Evolutionary conservation across 192 early-diverging fungal species (phyloP).

Genomic region (Rhizophagus clarus): DNA sequence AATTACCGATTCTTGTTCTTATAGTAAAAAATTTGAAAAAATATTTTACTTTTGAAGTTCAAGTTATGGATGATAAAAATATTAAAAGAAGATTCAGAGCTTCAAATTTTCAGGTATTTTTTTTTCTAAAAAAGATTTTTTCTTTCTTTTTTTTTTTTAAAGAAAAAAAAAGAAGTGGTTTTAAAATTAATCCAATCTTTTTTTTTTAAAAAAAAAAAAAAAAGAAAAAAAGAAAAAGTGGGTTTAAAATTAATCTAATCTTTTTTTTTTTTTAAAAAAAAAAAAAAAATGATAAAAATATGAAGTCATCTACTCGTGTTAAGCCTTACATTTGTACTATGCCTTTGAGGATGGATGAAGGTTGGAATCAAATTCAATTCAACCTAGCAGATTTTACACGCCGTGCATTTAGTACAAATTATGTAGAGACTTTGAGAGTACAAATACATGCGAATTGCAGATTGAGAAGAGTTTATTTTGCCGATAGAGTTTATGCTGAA

Average conservation of each 20-base stretch:
- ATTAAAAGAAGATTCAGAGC: slow-evolving; percentile 80
- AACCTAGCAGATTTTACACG: slow-evolving; percentile 86
- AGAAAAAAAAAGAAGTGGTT: neutral
- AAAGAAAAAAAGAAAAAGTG: no score
- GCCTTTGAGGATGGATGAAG: slow-evolving; percentile 91
- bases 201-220: slow-evolving; percentile 1
- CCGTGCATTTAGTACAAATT: slow-evolving; percentile 86
- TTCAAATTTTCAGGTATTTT: slow-evolving; percentile 84
- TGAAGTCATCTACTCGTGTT: slow-evolving; percentile 74
- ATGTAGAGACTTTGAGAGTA: slow-evolving; percentile 84
- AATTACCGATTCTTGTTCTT: slow-evolving; percentile 86
- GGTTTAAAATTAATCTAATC: neutral
- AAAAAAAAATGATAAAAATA: neutral
- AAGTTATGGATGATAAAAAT: slow-evolving; percentile 84
- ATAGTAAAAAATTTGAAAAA: slow-evolving; percentile 87
- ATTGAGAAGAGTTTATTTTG: slow-evolving; percentile 87
- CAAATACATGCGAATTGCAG: slow-evolving; percentile 92
- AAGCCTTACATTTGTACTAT: slow-evolving; percentile 88
- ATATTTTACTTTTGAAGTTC: slow-evolving; percentile 92
- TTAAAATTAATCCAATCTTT: neutral
- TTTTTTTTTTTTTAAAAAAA: neutral
- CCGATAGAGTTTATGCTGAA: slow-evolving; percentile 88
- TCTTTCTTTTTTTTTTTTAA: no score
- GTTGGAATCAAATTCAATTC: slow-evolving; percentile 96
- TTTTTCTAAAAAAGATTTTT: slow-evolving; percentile 1